Base-by-base conservation (phyloP, 352 stramenopile species). In the Halophytophthora polymorphica region DNA sequence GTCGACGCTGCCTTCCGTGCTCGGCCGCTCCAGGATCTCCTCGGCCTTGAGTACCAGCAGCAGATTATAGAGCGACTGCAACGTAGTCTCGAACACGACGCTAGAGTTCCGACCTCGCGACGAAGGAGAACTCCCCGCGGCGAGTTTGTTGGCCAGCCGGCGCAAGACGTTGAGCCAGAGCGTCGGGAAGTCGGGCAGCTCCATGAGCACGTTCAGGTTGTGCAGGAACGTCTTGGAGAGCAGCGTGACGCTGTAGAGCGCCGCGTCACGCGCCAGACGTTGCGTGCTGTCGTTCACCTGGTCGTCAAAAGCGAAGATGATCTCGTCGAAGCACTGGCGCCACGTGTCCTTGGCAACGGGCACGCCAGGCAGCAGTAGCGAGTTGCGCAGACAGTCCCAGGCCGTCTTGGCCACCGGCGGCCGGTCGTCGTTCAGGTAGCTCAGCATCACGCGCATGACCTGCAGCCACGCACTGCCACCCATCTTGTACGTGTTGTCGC, bases 181-280 rank as follows among this genome's bases (percentile, higher is more conserved):
- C 10, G 77, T 69, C 7, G 71, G 60, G 33, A 95, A 95, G 23
- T 72, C 61, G 14, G 71, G 49, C 21, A 93, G 56, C 49, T 87
- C 73, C 33, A 87, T 72, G 17, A 95, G 57, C 35, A 87, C 77
- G 11, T 68, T 72, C 37, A 95, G 60, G 37, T 95, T 87, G 69
- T 95, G 83, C 17, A 95, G 60, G 45, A 95, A 95, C 22, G 83
- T 90, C 69, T 95, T 95, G 6, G 84, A 90, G 25, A 95, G 48
- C 37, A 95, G 50, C 29, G 84, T 95, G 25, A 92, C 77, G 25
- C 82, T 93, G 69, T 92, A 86, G 2, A 95, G 60, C 39, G 73
- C 66, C 6, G 78, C 81, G 38, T 95, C 82, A 10, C 79, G 80
- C 25, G 74, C 61, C 58, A 77, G 69, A 5, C 63, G 58, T 59